These are phyloP conservation scores for Corymbia maculata DNA, from an alignment of 345 rosid species.

Conservation along the genomic window DNA sequence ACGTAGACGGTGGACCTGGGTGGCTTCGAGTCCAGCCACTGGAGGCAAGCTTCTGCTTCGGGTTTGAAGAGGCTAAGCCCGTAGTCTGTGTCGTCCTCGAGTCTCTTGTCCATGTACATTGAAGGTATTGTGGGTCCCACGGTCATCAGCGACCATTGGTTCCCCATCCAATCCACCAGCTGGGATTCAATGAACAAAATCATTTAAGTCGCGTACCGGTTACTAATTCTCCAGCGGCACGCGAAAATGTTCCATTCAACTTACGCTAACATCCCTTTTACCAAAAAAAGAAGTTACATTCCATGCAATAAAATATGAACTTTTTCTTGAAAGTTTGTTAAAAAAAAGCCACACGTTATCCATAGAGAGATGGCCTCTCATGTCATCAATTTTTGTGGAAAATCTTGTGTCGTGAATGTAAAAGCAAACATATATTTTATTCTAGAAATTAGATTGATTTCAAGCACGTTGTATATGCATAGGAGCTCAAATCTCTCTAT, in stretches of 20 bases:
- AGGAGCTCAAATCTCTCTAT: neutral
- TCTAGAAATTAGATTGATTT: neutral
- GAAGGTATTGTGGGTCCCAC: constrained; percentile 54
- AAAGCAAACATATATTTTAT: neutral
- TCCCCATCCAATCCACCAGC: constrained; percentile 37
- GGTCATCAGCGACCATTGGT: constrained; percentile 20
- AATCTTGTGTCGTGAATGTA: neutral
- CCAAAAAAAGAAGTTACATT: neutral
- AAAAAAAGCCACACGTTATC: too few species aligned
- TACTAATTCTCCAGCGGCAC: neutral
- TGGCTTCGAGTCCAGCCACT: constrained; percentile 37
- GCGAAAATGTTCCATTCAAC: neutral
- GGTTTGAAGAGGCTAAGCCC: constrained; percentile 34
- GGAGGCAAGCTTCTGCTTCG: constrained; percentile 11
- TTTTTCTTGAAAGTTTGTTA: too few species aligned
- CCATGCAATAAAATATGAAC: constrained; percentile 8
- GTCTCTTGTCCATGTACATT: constrained; percentile 30
- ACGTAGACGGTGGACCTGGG: constrained; percentile 32
- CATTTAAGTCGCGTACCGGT: neutral
- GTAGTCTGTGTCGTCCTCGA: constrained; percentile 40
- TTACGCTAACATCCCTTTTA: constrained; percentile 15
- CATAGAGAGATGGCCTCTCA: neutral
- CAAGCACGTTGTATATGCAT: neutral
- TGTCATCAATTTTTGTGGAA: neutral
- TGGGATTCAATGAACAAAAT: neutral